These are phyloP conservation scores for Curvularia sp. DNA, from an alignment of 2,329 filamentous ascomycete species.

Conservation along the genomic window DNA sequence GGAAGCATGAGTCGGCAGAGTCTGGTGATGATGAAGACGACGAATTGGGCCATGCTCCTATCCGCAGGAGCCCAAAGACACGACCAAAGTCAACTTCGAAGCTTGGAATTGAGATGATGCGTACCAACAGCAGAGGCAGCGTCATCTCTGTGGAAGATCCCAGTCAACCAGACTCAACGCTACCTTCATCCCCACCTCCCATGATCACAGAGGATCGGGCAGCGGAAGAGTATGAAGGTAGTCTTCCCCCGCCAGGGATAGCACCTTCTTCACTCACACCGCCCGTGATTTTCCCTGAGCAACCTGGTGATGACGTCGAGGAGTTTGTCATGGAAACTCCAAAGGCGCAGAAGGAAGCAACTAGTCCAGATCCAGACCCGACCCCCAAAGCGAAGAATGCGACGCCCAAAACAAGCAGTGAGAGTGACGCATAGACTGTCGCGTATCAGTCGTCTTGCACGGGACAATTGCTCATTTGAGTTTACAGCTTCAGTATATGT, in stretches of 20 bases:
- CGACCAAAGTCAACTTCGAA: slow-evolving; percentile 69
- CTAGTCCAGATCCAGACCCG: slow-evolving; percentile 52
- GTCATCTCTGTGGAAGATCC: slow-evolving; percentile 60
- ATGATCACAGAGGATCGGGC: slow-evolving; percentile 52
- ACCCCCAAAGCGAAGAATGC: slow-evolving; percentile 42
- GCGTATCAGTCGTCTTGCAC: background rate
- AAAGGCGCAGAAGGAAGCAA: slow-evolving; percentile 36
- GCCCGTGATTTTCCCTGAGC: slow-evolving; percentile 58
- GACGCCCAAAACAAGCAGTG: slow-evolving; percentile 5
- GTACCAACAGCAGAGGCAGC: slow-evolving; percentile 92
- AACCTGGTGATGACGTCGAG: slow-evolving; percentile 48
- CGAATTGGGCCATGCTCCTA: slow-evolving; percentile 71
- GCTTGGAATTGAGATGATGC: slow-evolving; percentile 96
- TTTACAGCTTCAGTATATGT: slow-evolving; percentile 16
- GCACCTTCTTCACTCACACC: slow-evolving; percentile 55
- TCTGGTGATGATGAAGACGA: slow-evolving; percentile 96
- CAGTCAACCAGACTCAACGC: slow-evolving; percentile 40
- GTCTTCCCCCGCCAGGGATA: slow-evolving; percentile 31
- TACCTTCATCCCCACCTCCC: slow-evolving; percentile 50
- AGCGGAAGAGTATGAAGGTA: slow-evolving; percentile 44
- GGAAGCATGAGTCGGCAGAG: slow-evolving; percentile 76
- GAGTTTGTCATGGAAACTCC: slow-evolving; percentile 53
- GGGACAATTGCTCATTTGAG: slow-evolving; percentile 20
- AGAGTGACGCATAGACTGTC: slow-evolving; percentile 8
- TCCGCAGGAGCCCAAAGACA: slow-evolving; percentile 59